phyloP scores from a whole-genome alignment of 164 flowering plant species.

The Nymphaea colorata region DNA sequence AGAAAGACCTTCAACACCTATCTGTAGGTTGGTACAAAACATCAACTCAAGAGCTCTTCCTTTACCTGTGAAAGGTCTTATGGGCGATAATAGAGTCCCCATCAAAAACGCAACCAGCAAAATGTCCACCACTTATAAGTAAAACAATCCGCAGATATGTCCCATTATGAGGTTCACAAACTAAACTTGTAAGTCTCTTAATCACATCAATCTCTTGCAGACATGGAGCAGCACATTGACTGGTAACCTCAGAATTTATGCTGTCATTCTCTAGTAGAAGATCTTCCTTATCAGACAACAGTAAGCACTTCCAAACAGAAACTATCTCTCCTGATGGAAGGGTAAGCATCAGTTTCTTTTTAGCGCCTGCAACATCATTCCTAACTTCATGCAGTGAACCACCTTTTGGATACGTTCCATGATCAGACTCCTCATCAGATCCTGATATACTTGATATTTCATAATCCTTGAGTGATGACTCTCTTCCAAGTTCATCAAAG shows the following conservation, averaged over 20 bases:
- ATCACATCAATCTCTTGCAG: conserved; percentile 39
- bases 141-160: conserved; percentile 51
- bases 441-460: conserved; percentile 97
- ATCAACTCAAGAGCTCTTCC: background rate
- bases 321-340: conserved; percentile 55
- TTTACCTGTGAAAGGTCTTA: conserved; percentile 91
- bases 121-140: conserved; percentile 92
- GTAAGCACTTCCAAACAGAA: conserved; percentile 71
- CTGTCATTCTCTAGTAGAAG: conserved; percentile 29
- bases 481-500: conserved; percentile 59
- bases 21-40: background rate
- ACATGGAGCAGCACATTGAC: conserved; percentile 2
- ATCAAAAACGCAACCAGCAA: conserved; percentile 96
- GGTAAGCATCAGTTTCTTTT: conserved; percentile 40
- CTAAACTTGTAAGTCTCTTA: conserved; percentile 39
- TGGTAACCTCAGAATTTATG: conserved; percentile 6
- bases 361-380: conserved; percentile 13
- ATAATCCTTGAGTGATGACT: conserved; percentile 51
- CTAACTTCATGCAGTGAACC: conserved; percentile 6
- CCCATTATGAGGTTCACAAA: conserved; percentile 48
- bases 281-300: conserved; percentile 44
- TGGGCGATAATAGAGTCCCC: conserved; percentile 73
- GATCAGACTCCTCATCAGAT: conserved; percentile 79
- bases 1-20: background rate
- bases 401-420: conserved; percentile 11